Evolutionary conservation across 2,329 filamentous ascomycete genomes (phyloP), one percentile per base, ranked within the genome.

Genomic region (Metarhizium brunneum): DNA sequence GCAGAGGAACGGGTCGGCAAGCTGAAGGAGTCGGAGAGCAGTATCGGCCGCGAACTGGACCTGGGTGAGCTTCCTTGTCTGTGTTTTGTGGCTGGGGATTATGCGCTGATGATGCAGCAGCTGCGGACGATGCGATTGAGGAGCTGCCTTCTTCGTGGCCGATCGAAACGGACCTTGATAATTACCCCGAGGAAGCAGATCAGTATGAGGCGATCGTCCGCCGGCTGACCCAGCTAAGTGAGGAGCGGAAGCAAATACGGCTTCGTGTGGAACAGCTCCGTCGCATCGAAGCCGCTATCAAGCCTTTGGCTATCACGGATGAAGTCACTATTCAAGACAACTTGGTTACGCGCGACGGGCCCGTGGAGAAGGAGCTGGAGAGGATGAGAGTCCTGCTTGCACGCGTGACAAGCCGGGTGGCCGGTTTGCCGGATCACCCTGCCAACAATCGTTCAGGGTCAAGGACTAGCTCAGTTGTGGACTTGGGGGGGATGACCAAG

Each of bases 321-420:
- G 38, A 69, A 63, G 48, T 51, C 3, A 62, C 69, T 7, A 71
- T 86, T 6, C 87, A 90, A 66, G 78, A 82, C 56, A 89, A 88
- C 65, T 68, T 90, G 3, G 76, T 87, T 1, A 85, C 82, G 52
- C 79, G 80, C 36, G 80, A 86, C 64, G 83, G 84, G 1, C 78
- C 83, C 50, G 68, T 90, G 10, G 85, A 86, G 65, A 73, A 73
- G 54, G 86, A 90, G 69, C 71, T 90, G 54, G 80, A 84, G 66
- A 79, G 78, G 59, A 88, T 86, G 78, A 78, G 84, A 38, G 74
- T 84, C 60, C 68, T 90, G 58, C 73, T 86, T 54, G 77, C 78
- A 1, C 75, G 84, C 30, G 82, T 87, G 0, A 76, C 77, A 4
- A 80, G 77, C 2, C 75, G 80, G 20, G 72, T 86, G 1, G 72